These are phyloP conservation scores for Cryptococcus floricola DNA, from an alignment of 1,284 basidiomycete genomes.

Conservation along the genomic window DNA sequence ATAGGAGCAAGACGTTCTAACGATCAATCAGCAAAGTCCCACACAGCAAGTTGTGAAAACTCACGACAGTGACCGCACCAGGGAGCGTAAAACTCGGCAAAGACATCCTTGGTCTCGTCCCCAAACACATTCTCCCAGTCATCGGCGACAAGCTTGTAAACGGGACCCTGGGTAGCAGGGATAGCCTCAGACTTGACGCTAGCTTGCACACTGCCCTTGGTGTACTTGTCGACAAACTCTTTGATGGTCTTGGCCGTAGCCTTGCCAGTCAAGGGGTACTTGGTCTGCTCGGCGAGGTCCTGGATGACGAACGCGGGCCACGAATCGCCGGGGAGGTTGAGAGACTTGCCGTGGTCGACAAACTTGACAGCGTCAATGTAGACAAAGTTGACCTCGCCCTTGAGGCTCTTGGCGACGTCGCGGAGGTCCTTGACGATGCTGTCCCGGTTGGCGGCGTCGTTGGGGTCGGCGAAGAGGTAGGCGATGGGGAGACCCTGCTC, in stretches of 20 bases:
- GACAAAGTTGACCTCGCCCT: constrained; percentile 92
- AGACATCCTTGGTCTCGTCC: constrained; percentile 88
- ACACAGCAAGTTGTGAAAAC: constrained; percentile 11
- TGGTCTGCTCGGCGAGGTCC: constrained; percentile 74
- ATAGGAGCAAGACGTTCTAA: constrained; percentile 73
- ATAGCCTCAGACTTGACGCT: constrained; percentile 87
- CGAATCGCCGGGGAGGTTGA: constrained; percentile 73
- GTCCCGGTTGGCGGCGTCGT: constrained; percentile 57
- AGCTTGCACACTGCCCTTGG: constrained; percentile 71
- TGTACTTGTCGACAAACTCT: constrained; percentile 63
- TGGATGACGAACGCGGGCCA: constrained; percentile 97
- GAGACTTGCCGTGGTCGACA: constrained; percentile 88
- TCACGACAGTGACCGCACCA: constrained; percentile 63
- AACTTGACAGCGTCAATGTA: constrained; percentile 97
- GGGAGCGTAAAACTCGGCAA: constrained; percentile 94
- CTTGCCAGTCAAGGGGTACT: constrained; percentile 74
- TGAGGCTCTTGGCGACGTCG: constrained; percentile 73
- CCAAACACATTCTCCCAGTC: constrained; percentile 82
- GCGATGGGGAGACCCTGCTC: constrained; percentile 79
- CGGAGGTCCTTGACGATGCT: constrained; percentile 65
- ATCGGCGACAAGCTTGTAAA: constrained; percentile 81
- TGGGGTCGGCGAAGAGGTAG: constrained; percentile 89
- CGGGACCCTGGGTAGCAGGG: constrained; percentile 80
- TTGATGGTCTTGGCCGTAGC: constrained; percentile 53
- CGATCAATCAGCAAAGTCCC: neutral